phyloP scores from a whole-genome alignment of 1,284 basidiomycete genomes.

The Sporisorium exsertum region DNA sequence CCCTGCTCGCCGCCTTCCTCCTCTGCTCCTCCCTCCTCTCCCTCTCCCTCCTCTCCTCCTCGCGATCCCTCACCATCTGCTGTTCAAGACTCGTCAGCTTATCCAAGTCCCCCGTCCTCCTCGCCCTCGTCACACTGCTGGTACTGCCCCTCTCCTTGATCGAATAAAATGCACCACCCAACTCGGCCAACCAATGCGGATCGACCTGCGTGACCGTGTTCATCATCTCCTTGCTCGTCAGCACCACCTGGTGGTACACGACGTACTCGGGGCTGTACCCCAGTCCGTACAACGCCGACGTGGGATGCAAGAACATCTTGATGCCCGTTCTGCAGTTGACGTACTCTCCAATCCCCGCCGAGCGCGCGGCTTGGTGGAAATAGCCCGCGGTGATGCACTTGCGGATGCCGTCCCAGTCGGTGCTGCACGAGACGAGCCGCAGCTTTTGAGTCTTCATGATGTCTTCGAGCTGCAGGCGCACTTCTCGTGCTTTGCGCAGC shows the following conservation, averaged over 20 bases:
- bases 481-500: slow-evolving; percentile 92
- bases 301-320: slow-evolving; percentile 89
- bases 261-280: slow-evolving; percentile 97
- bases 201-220: slow-evolving; percentile 68
- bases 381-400: slow-evolving; percentile 98
- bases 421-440: slow-evolving; percentile 86
- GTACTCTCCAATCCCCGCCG: slow-evolving; percentile 98
- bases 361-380: slow-evolving; percentile 97
- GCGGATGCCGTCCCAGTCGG: slow-evolving; percentile 94
- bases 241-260: slow-evolving; percentile 85
- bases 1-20: slow-evolving; percentile 12
- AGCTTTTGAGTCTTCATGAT: slow-evolving; percentile 99
- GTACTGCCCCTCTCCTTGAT: slow-evolving; percentile 84
- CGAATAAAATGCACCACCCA: slow-evolving; percentile 88
- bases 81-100: slow-evolving; percentile 85
- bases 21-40: slow-evolving; percentile 17
- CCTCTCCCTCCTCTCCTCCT: slow-evolving; percentile 19
- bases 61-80: slow-evolving; percentile 62
- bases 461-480: slow-evolving; percentile 94
- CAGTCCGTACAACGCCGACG: slow-evolving; percentile 93
- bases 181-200: slow-evolving; percentile 68
- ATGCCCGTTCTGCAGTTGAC: slow-evolving; percentile 94
- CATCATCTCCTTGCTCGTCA: slow-evolving; percentile 61
- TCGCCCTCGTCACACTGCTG: slow-evolving; percentile 75
- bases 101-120: slow-evolving; percentile 83